Base-by-base conservation (phyloP, 116 monocot species). In the Papilionanthe hybrid region DNA sequence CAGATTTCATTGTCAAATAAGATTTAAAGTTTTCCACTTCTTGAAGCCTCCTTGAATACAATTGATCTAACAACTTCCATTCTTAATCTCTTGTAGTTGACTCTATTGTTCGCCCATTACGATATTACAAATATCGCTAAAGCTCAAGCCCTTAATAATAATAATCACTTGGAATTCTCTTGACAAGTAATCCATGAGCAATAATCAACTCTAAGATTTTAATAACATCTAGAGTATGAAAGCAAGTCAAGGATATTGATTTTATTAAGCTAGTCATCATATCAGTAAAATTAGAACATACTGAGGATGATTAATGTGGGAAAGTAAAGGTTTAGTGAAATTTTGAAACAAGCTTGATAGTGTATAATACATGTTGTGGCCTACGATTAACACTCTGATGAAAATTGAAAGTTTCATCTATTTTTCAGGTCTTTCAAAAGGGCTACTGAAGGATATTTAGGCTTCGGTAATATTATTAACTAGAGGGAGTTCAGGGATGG, bases 381-480 rank as follows among this genome's bases (percentile, higher is more conserved):
- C 32, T 2, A 32, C 32, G 1, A 32, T 32, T 32, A 32, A 32
- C 32, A 32, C 0, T 3, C 32, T 32, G n/a, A n/a, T 32, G 32
- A 32, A n/a, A n/a, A n/a, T n/a, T 32, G 32, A 32, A 32, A 32
- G 32, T 32, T 32, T 32, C 32, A 32, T 32, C 32, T 32, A 32
- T 32, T 32, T 32, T 32, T 32, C 3, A 32, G 32, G 32, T 32
- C 32, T 32, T 32, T 32, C 32, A 32, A 32, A 32, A 32, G 32
- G 32, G 32, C 32, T 32, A 95, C 83, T 32, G 32, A 32, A 32
- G 32, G 32, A 3, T 32, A 32, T 32, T 0, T 32, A 32, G 32
- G 32, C 32, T 1, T 32, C 3, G 32, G 32, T 32, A 32, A 32
- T 32, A 32, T 32, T 32, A 3, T 32, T 1, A 3, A 32, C 32